A percentile compares a stretch with the other conserved stretches of the same genome.
phyloP scores from a whole-genome alignment of 2,329 filamentous ascomycete species.

The Thelonectria rubi region DNA sequence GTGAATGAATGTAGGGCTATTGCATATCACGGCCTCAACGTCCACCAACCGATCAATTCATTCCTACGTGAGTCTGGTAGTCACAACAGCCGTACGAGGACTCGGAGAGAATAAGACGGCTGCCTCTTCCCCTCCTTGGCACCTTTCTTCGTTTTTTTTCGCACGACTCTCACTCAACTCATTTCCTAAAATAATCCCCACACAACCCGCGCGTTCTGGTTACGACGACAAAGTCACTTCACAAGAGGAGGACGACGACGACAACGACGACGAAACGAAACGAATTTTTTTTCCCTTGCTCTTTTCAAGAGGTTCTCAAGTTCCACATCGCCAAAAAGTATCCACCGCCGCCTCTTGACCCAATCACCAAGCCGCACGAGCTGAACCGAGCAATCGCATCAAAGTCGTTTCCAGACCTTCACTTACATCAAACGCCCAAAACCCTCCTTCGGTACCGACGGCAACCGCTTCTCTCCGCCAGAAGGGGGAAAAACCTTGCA shows the following conservation, averaged over 20 bases:
- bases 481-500: not conserved
- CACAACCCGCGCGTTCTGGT: slow-evolving; percentile 16
- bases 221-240: slow-evolving; percentile 12
- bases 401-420: not conserved
- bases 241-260: slow-evolving; percentile 2
- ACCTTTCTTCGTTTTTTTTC: not conserved
- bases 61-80: slow-evolving; percentile 33
- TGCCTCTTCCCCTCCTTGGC: slow-evolving; percentile 10
- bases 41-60: slow-evolving; percentile 23
- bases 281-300: slow-evolving; percentile 10
- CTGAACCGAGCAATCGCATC: slow-evolving; percentile 17
- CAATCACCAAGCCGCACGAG: slow-evolving; percentile 30
- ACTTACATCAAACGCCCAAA: slow-evolving; percentile 7
- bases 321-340: not conserved
- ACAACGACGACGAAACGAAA: slow-evolving; percentile 36
- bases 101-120: slow-evolving; percentile 32
- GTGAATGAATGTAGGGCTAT: slow-evolving; percentile 5
- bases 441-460: not conserved
- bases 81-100: slow-evolving; percentile 8
- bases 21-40: slow-evolving; percentile 9
- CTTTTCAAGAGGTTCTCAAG: not conserved
- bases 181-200: slow-evolving; percentile 16
- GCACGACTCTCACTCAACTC: not conserved
- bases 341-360: slow-evolving; percentile 2
- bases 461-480: not conserved